A percentile compares a stretch with the other conserved stretches of the same genome.
These are phyloP conservation scores for Zoysia matrella DNA, from an alignment of 202 grass and related monocot species.

Conservation along the genomic window DNA sequence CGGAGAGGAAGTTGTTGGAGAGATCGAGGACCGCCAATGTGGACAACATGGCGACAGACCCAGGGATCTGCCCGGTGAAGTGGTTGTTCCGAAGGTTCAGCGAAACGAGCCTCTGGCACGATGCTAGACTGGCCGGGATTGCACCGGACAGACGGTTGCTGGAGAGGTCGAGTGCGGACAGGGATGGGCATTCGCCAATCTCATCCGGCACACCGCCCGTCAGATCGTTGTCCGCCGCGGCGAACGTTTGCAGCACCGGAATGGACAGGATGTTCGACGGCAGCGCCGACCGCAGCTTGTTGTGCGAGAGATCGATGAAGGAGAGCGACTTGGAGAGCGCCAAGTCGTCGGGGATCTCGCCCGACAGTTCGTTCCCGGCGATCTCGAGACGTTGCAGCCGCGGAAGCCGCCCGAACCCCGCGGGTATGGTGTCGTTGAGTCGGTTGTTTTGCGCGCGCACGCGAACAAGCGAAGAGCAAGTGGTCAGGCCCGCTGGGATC, in stretches of 20 bases:
- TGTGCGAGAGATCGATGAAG: conserved; percentile 97
- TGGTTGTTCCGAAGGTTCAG: conserved; percentile 77
- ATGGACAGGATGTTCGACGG: conserved; percentile 81
- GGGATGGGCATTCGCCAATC: conserved; percentile 66
- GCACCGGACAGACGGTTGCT: conserved; percentile 75
- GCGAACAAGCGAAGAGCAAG: conserved; percentile 1
- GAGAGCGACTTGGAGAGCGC: conserved; percentile 61
- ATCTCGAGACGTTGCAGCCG: too few species aligned
- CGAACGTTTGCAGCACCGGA: conserved; percentile 76
- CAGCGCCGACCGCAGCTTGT: conserved; percentile 68
- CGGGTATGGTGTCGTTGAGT: too few species aligned
- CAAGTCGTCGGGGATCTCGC: too few species aligned
- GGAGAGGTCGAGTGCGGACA: conserved; percentile 85
- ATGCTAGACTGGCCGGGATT: conserved; percentile 76
- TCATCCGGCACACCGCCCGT: conserved; percentile 73
- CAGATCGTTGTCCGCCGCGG: conserved; percentile 85
- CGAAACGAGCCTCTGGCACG: conserved; percentile 78
- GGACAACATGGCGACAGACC: conserved; percentile 72
- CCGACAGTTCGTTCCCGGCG: too few species aligned
- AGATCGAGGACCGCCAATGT: conserved; percentile 87
- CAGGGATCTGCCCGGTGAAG: conserved; percentile 76
- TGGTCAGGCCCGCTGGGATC: conserved; percentile 64
- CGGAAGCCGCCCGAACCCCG: too few species aligned
- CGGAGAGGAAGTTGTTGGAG: conserved; percentile 85
- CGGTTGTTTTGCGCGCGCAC: too few species aligned